These are phyloP conservation scores for Epichloe coenophiala DNA, from an alignment of 2,329 filamentous ascomycete species.

Conservation along the genomic window DNA sequence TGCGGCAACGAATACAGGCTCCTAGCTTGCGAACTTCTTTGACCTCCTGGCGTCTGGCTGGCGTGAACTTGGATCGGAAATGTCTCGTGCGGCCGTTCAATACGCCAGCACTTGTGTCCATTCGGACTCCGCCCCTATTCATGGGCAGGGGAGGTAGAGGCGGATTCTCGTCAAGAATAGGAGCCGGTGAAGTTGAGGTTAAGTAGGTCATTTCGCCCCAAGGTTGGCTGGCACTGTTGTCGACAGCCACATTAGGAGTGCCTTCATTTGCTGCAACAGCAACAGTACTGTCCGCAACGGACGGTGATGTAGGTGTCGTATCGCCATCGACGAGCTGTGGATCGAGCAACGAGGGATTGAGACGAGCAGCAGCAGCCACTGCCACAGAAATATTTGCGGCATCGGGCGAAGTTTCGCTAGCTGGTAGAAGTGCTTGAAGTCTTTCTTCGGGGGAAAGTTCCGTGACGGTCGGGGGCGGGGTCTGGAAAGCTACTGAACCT, in stretches of 20 bases:
- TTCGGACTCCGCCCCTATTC: slow-evolving; percentile 37
- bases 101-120: slow-evolving; percentile 31
- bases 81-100: slow-evolving; percentile 37
- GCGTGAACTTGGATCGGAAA: slow-evolving; percentile 43
- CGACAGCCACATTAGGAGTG: slow-evolving; percentile 10
- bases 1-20: slow-evolving; percentile 52
- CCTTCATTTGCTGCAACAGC: slow-evolving; percentile 11
- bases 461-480: slow-evolving; percentile 13
- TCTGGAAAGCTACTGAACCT: slow-evolving; percentile 10
- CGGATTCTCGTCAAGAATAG: slow-evolving; percentile 18
- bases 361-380: slow-evolving; percentile 40
- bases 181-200: slow-evolving; percentile 20
- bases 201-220: slow-evolving; percentile 42
- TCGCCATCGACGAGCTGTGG: slow-evolving; percentile 29
- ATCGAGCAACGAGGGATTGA: slow-evolving; percentile 41
- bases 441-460: slow-evolving; percentile 35
- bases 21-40: slow-evolving; percentile 52
- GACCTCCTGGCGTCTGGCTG: slow-evolving; percentile 47
- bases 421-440: slow-evolving; percentile 32
- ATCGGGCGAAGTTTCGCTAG: slow-evolving; percentile 25
- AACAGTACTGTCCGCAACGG: slow-evolving; percentile 9
- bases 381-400: slow-evolving; percentile 40
- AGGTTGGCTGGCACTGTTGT: slow-evolving; percentile 23
- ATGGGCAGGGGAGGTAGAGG: slow-evolving; percentile 16
- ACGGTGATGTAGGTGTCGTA: slow-evolving; percentile 16